Evolutionary conservation across 2,329 filamentous ascomycete genomes (phyloP).

Genomic region (Calonectria fujianensis): DNA sequence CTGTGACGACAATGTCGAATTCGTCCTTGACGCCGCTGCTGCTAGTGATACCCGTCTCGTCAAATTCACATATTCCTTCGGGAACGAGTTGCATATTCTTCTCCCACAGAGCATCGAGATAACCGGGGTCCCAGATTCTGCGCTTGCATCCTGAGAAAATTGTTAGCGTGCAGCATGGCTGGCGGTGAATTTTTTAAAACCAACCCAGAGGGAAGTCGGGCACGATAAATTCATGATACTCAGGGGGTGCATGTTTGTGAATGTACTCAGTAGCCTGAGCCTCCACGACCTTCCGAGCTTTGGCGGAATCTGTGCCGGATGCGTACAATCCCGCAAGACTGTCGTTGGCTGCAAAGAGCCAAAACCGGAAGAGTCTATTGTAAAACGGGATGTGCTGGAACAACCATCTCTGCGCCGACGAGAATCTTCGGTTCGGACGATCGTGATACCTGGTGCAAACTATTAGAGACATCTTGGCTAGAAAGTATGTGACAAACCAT

Average conservation of each 20-base stretch:
- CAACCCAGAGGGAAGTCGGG: slow-evolving; percentile 53
- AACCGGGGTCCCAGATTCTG: slow-evolving; percentile 54
- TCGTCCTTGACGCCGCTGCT: slow-evolving; percentile 32
- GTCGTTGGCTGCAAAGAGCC: slow-evolving; percentile 30
- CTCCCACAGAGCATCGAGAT: slow-evolving; percentile 28
- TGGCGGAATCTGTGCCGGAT: neutral
- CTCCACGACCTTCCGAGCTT: slow-evolving; percentile 17
- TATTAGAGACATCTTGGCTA: neutral
- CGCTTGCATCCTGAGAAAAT: slow-evolving; percentile 52
- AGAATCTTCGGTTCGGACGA: slow-evolving; percentile 28
- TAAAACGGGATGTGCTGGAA: slow-evolving; percentile 27
- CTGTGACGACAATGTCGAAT: slow-evolving; percentile 38
- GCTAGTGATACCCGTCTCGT: slow-evolving; percentile 36
- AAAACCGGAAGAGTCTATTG: slow-evolving; percentile 3
- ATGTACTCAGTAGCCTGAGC: slow-evolving; percentile 30
- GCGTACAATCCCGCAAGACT: slow-evolving; percentile 25
- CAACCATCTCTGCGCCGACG: slow-evolving; percentile 9
- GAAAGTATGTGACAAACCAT: slow-evolving; percentile 15
- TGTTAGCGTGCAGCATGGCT: neutral
- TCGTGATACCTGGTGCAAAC: slow-evolving; percentile 27
- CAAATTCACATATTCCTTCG: slow-evolving; percentile 31
- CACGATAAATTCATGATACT: slow-evolving; percentile 52
- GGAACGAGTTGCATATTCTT: slow-evolving; percentile 32
- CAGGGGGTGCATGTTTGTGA: slow-evolving; percentile 44
- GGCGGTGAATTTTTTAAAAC: neutral